Evolutionary conservation across 805 yeast genomes (phyloP).

Genomic region (Saccharomycopsis sp.): DNA sequence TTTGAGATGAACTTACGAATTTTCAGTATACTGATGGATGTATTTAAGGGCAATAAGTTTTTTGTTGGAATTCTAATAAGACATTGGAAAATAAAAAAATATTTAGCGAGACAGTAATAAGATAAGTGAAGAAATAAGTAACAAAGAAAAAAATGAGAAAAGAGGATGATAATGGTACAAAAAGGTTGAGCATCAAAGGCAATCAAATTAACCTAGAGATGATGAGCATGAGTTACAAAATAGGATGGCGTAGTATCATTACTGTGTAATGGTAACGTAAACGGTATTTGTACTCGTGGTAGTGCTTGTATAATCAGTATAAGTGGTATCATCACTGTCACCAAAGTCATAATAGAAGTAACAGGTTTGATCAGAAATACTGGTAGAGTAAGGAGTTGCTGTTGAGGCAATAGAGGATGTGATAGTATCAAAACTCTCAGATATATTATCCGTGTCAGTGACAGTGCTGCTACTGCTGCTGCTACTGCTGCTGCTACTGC

Average conservation of each 20-base stretch:
- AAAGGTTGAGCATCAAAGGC: background rate
- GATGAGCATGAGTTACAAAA: too few relatives aligned
- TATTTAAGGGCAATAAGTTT: too few relatives aligned
- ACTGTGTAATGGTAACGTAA: constrained; percentile 6
- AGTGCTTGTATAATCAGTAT: constrained; percentile 4
- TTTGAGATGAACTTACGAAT: too few relatives aligned
- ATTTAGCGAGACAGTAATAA: background rate
- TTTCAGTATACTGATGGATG: background rate
- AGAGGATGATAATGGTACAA: background rate
- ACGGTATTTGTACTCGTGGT: constrained; percentile 8
- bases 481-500: background rate
- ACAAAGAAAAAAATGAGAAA: background rate
- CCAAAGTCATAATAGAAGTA: constrained; percentile 18
- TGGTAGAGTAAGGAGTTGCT: constrained; percentile 11
- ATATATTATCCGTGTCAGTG: background rate
- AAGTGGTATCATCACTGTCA: constrained; percentile 13
- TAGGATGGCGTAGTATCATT: too few relatives aligned
- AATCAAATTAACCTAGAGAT: too few relatives aligned
- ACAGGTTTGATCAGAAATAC: constrained; percentile 12
- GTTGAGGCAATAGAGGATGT: constrained; percentile 7
- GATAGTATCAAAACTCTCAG: constrained; percentile 8
- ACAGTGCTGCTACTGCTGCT: background rate
- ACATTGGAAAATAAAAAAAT: background rate
- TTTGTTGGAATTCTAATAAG: background rate
- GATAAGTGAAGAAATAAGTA: background rate